Evolutionary conservation across 176 grass and related monocot genomes (phyloP).

Genomic region (Aegilops tauschii): DNA sequence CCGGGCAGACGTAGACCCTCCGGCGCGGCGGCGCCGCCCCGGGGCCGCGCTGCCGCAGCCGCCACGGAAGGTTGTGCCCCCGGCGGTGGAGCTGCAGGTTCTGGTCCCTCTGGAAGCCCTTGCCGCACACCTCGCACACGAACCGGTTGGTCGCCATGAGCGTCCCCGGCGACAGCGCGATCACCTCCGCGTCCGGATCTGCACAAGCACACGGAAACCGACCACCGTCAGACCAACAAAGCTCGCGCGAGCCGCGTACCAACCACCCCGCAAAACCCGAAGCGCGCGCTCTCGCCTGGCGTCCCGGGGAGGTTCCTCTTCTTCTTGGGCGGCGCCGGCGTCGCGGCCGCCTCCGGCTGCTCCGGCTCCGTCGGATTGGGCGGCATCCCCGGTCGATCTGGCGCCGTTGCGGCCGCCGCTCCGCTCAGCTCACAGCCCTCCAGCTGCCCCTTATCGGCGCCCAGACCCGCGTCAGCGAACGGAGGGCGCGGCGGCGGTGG

Average conservation of each 20-base stretch:
- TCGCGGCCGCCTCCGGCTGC: background rate
- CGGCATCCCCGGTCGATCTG: conserved; percentile 43
- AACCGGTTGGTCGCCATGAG: conserved; percentile 69
- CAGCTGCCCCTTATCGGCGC: background rate
- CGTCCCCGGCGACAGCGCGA: conserved; percentile 70
- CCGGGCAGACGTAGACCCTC: conserved; percentile 75
- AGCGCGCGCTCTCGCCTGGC: conserved; percentile 32
- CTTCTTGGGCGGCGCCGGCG: conserved; percentile 44
- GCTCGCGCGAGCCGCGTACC: background rate
- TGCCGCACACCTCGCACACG: conserved; percentile 78
- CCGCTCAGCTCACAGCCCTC: background rate
- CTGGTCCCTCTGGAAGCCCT: conserved; percentile 86
- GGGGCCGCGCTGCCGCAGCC: conserved; percentile 56
- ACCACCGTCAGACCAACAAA: background rate
- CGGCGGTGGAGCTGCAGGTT: conserved; percentile 75
- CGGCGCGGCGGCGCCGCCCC: conserved; percentile 45
- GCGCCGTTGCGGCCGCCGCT: background rate
- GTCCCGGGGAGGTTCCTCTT: conserved; percentile 67
- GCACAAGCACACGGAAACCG: background rate
- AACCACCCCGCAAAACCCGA: background rate
- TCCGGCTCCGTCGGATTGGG: conserved; percentile 16
- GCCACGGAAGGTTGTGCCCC: conserved; percentile 59
- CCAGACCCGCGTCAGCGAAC: background rate
- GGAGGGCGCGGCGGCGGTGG: conserved; percentile 19
- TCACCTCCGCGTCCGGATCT: conserved; percentile 92